Conservation (phyloP, 2,329 filamentous ascomycete species). For the Pseudogymnoascus sp. region DNA sequence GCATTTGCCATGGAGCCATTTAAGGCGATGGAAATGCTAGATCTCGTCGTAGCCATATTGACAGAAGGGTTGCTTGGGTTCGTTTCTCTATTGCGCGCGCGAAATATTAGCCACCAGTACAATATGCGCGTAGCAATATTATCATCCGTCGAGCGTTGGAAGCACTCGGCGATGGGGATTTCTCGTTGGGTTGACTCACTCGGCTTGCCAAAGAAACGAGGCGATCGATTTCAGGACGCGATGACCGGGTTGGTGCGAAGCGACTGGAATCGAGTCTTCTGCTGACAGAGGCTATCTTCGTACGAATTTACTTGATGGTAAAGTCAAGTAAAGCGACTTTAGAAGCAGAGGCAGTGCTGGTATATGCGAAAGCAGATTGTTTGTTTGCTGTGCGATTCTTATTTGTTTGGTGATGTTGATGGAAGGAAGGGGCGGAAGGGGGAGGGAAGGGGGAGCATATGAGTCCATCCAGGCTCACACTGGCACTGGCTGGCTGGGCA, state of each 20-base stretch:
- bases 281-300: constrained; percentile 2
- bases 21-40: constrained; percentile 30
- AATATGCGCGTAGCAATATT: background rate
- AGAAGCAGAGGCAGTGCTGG: background rate
- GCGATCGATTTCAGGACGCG: constrained; percentile 43
- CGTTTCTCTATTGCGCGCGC: constrained; percentile 31
- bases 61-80: constrained; percentile 20
- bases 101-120: constrained; percentile 13
- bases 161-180: background rate
- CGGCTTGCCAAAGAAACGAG: constrained; percentile 13
- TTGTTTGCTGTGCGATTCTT: constrained; percentile 32
- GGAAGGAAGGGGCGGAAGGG: constrained; percentile 34
- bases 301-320: background rate
- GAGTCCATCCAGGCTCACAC: background rate
- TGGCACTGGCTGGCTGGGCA: background rate
- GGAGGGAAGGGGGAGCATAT: constrained; percentile 28
- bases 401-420: constrained; percentile 45
- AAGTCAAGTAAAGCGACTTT: constrained; percentile 6
- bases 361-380: constrained; percentile 27
- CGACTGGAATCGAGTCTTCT: constrained; percentile 34
- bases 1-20: constrained; percentile 18
- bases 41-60: constrained; percentile 60
- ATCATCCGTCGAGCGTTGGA: background rate
- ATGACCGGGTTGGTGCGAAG: constrained; percentile 56
- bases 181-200: constrained; percentile 8